phyloP scores from a whole-genome alignment of 2,329 filamentous ascomycete genomes.

The Aspergillus pseudotamarii region DNA sequence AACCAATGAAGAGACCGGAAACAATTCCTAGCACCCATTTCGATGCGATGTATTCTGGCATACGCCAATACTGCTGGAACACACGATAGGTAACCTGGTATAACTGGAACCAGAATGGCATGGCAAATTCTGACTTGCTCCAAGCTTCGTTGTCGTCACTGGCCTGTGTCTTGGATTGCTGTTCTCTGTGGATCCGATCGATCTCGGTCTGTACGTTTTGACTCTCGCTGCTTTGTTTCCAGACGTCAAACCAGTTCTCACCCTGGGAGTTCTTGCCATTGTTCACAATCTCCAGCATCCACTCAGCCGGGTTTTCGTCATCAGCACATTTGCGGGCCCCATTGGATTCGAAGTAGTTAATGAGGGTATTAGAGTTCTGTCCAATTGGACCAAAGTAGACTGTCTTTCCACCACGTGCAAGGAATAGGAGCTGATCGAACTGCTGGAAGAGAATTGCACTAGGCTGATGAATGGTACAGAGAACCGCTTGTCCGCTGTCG shows the following conservation, averaged over 20 bases:
- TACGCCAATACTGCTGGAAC: conserved; percentile 89
- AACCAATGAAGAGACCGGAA: conserved; percentile 74
- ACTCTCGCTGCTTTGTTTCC: conserved; percentile 62
- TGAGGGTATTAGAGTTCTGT: conserved; percentile 56
- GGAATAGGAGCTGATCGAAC: conserved; percentile 66
- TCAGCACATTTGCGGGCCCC: conserved; percentile 61
- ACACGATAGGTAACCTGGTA: conserved; percentile 69
- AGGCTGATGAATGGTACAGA: conserved; percentile 93
- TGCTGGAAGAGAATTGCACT: conserved; percentile 88
- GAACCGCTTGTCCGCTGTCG: conserved; percentile 81
- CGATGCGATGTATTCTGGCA: conserved; percentile 80
- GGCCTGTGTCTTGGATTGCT: conserved; percentile 34
- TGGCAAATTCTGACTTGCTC: conserved; percentile 75
- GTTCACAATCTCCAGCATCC: conserved; percentile 66
- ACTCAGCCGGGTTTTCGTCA: conserved; percentile 73
- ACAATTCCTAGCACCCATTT: conserved; percentile 69
- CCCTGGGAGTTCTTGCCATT: conserved; percentile 22
- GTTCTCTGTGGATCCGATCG: conserved; percentile 56
- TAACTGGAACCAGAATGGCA: conserved; percentile 69
- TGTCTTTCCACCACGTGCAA: conserved; percentile 65
- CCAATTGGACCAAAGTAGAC: conserved; percentile 71
- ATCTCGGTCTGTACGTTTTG: conserved; percentile 58
- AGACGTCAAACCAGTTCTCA: conserved; percentile 64
- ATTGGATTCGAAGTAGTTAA: conserved; percentile 65
- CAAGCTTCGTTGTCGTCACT: conserved; percentile 50